Evolutionary conservation across 75 land plant species (phyloP).

Genomic region (Picea glauca): DNA sequence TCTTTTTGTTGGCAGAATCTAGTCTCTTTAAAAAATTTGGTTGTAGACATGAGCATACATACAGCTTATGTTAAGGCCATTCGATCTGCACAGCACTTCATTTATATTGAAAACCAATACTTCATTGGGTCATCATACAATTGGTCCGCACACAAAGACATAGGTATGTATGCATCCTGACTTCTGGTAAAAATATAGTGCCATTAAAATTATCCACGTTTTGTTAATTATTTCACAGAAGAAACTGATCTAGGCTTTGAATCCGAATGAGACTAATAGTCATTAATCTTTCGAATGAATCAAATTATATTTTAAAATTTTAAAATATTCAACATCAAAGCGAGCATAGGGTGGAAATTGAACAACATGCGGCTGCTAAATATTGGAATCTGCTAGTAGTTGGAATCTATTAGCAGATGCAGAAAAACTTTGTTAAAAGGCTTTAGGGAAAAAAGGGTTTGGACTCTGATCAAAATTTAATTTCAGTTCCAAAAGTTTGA

Average conservation of each 20-base stretch:
- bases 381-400: no score
- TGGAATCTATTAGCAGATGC: no score
- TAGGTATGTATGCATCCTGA: constrained; percentile 29
- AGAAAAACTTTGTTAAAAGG: no score
- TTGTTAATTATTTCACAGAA: constrained; percentile 1
- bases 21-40: constrained; percentile 57
- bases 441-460: no score
- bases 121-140: constrained; percentile 88
- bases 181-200: background rate
- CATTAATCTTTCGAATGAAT: background rate
- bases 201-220: background rate
- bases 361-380: no score
- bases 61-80: constrained; percentile 84
- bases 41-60: constrained; percentile 86
- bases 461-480: no score
- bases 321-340: no score
- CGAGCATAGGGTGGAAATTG: no score
- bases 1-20: constrained; percentile 51
- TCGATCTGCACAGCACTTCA: constrained; percentile 87
- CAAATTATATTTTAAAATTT: no score
- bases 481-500: no score
- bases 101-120: constrained; percentile 94
- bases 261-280: background rate
- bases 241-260: background rate
- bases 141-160: constrained; percentile 65